phyloP scores from a whole-genome alignment of 164 flowering plant species.

The Paratinospora sagittata region DNA sequence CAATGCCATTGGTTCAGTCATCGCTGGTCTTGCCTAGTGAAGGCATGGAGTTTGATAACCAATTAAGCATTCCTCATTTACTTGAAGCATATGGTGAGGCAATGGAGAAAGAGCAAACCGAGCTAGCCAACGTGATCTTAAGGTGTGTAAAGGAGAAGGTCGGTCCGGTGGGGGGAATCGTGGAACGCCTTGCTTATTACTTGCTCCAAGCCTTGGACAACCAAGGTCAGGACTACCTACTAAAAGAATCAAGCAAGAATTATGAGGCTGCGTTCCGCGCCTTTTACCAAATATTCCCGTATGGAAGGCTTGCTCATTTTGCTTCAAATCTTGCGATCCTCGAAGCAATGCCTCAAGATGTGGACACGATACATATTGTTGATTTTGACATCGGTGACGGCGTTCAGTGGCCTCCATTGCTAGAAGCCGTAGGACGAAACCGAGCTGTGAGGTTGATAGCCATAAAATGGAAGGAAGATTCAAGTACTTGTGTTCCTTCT shows the following conservation, averaged over 20 bases:
- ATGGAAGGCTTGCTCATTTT: conserved; percentile 48
- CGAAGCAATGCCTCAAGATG: conserved; percentile 40
- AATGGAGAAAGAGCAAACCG: conserved; percentile 27
- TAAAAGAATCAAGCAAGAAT: conserved; percentile 43
- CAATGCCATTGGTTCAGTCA: conserved; percentile 9
- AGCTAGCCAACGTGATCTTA: conserved; percentile 39
- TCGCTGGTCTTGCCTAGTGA: conserved; percentile 22
- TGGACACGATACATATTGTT: conserved; percentile 31
- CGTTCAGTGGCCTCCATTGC: conserved; percentile 51
- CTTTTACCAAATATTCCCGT: conserved; percentile 40
- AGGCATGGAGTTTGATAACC: conserved; percentile 27
- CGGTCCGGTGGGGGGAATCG: conserved; percentile 34
- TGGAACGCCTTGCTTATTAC: conserved; percentile 40
- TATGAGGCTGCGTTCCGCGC: conserved; percentile 33
- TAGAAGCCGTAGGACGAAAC: conserved; percentile 31
- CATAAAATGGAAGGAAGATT: conserved; percentile 26
- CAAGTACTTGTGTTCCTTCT: too few species aligned
- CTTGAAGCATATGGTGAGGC: conserved; percentile 57
- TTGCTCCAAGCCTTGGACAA: conserved; percentile 20
- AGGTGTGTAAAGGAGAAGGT: conserved; percentile 34
- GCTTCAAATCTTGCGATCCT: conserved; percentile 47
- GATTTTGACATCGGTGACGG: conserved; percentile 60
- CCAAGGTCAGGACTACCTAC: conserved; percentile 30
- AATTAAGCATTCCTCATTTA: conserved; percentile 34
- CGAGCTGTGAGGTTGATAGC: conserved; percentile 31